Base-by-base conservation (phyloP, 163 green algal genomes). In the Scenedesmus sp. region DNA sequence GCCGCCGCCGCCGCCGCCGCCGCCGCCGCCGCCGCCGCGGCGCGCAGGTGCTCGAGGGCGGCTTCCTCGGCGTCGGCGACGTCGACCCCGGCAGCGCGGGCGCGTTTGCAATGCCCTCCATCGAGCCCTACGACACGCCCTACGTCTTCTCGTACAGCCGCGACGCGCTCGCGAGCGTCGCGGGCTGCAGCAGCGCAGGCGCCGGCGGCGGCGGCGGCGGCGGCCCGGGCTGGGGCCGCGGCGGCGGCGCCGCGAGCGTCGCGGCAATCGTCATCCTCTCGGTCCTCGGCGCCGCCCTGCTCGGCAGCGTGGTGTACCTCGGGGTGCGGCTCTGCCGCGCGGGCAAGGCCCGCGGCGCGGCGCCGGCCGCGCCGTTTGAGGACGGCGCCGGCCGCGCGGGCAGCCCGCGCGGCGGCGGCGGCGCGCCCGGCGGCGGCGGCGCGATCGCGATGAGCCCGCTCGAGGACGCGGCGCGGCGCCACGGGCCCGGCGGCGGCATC, bases 371-470 rank as follows among this genome's bases (percentile, higher is more conserved):
- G 39, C 39, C 39, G 24, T 24, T 45, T 60, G 64, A 73, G 45
- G 64, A 63, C 63, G 22, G 51, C 29, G 65, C 62, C 29, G 22
- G 26, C 34, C 36, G 22, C 10, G 39, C 39, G 22, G 33, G 36
- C 56, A 39, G 5, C 26, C n/a, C 13, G 53, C n/a, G 3, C 18
- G 53, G 53, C 20, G 29, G 53, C 29, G 53, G 29, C 53, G 31
- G 53, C 53, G 53, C n/a, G 20, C 53, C 29, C n/a, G 53, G 18
- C 4, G 20, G 17, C 53, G 20, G 17, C 31, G 60, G 60, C 0
- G 29, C 50, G n/a, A 31, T 31, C 39, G 65, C 29, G 1, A 75
- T 75, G 65, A 75, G 65, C 57, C 34, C 29, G 53, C 48, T 75
- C 18, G 65, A 75, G 44, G 28, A 50, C 15, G 47, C 62, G 13